Conservation (phyloP, 164 flowering plant genomes). For the Vitis riparia region DNA sequence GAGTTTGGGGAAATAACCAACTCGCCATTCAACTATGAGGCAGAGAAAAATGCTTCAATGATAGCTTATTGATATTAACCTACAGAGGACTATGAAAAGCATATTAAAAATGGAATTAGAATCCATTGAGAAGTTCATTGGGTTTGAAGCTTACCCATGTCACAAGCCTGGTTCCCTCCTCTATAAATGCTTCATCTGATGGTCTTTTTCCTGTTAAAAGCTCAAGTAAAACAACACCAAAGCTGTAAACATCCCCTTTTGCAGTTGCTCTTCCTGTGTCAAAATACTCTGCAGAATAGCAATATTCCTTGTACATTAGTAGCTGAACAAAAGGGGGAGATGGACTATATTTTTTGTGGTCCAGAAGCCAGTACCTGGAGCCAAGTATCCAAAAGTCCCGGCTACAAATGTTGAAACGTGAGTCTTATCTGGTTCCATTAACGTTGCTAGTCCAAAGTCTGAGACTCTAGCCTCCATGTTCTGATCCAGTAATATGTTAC, state of each 20-base stretch:
- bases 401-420: conserved; percentile 93
- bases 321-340: background rate
- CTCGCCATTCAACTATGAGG: too few relatives aligned
- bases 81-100: too few relatives aligned
- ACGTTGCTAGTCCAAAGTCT: conserved; percentile 91
- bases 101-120: background rate
- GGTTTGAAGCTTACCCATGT: conserved; percentile 69
- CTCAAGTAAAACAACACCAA: conserved; percentile 88
- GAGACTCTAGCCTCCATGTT: conserved; percentile 91
- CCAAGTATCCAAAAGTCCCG: conserved; percentile 95
- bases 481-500: conserved; percentile 83
- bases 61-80: too few relatives aligned
- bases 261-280: conserved; percentile 91
- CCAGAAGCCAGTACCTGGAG: conserved; percentile 65
- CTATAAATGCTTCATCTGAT: conserved; percentile 74
- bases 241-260: conserved; percentile 97
- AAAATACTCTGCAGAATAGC: conserved; percentile 68
- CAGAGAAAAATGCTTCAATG: too few relatives aligned
- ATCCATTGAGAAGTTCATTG: background rate
- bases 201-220: conserved; percentile 89
- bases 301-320: background rate
- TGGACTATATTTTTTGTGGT: background rate
- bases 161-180: conserved; percentile 86
- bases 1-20: too few relatives aligned
- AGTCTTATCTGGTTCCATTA: conserved; percentile 88